Evolutionary conservation across 2,329 filamentous ascomycete species (phyloP), one percentile per base, ranked within the genome.

Genomic region (Chaetomium olivaceum): DNA sequence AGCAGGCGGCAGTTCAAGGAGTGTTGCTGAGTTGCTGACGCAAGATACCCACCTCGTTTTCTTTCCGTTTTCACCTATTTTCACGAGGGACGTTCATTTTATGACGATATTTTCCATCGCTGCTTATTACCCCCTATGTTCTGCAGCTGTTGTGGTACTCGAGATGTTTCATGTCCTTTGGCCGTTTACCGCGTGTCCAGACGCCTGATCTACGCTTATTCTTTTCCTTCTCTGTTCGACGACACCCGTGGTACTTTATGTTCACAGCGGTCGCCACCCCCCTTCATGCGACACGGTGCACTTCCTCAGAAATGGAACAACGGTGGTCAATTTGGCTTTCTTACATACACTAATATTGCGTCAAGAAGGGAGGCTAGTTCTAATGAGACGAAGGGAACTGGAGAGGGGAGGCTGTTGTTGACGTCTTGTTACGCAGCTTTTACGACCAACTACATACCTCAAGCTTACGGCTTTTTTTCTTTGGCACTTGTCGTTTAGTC

Each of bases 1-100:
- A 23, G 4, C 9, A 36, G 64, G 43, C 12, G 59, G 39, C 51
- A 21, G 61, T 6, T 3, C 36, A 52, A 65, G 61, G 61, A 58
- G 52, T 64, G 65, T 67, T 56, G 64, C 64, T 68, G 68, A 71
- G 51, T 68, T 68, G 71, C 67, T 67, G 66, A 73, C 67, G 62
- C 69, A 72, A 74, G 73, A 75, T 75, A 75, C 73, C 73, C 73
- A 67, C 69, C 71, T 72, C 69, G 65, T 61, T 69, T 67, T 67
- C 67, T 61, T 63, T 65, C 46, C 59, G 63, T 58, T 58, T 58
- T 61, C 54, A 25, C 36, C 12, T 59, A 43, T 27, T 55, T 58
- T 60, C 50, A 67, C 61, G 71, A 70, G 72, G 36, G 69, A 70
- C 69, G 69, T 69, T 71, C 63, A 69, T 70, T 71, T 69, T 66